Conservation (phyloP, 176 grass and related monocot genomes). For the Oryza glaberrima region DNA sequence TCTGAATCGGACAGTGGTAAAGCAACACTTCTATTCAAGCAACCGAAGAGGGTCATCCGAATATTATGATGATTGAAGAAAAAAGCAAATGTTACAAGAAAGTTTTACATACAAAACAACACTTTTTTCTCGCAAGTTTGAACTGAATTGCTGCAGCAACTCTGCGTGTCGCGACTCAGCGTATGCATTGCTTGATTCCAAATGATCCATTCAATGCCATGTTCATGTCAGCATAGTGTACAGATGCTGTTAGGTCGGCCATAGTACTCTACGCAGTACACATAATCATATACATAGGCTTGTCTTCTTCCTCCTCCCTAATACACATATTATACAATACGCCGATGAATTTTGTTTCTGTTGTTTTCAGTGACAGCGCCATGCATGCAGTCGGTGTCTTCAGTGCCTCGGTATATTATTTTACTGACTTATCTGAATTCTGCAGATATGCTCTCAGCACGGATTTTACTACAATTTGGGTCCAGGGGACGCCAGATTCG, state of each 20-base stretch:
- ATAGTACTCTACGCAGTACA: not conserved
- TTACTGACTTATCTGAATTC: not conserved
- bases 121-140: not conserved
- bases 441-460: not conserved
- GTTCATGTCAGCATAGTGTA: constrained; percentile 14
- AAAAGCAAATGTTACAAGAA: too few relatives aligned
- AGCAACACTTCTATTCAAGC: not conserved
- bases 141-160: not conserved
- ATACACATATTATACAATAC: not conserved
- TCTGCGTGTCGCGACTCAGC: too few relatives aligned
- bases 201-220: not conserved
- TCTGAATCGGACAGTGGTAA: not conserved
- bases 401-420: not conserved
- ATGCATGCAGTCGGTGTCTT: not conserved
- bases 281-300: not conserved
- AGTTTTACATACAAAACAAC: too few relatives aligned
- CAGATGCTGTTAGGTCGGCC: not conserved
- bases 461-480: not conserved
- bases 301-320: not conserved
- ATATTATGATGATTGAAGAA: too few relatives aligned
- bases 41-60: too few relatives aligned
- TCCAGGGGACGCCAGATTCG: not conserved
- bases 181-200: not conserved
- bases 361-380: not conserved
- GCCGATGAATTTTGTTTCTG: not conserved